A percentile compares a stretch with the other conserved stretches of the same genome.
Evolutionary conservation across 2,329 filamentous ascomycete species (phyloP).

Genomic region (Mycosphaerella arachidis): DNA sequence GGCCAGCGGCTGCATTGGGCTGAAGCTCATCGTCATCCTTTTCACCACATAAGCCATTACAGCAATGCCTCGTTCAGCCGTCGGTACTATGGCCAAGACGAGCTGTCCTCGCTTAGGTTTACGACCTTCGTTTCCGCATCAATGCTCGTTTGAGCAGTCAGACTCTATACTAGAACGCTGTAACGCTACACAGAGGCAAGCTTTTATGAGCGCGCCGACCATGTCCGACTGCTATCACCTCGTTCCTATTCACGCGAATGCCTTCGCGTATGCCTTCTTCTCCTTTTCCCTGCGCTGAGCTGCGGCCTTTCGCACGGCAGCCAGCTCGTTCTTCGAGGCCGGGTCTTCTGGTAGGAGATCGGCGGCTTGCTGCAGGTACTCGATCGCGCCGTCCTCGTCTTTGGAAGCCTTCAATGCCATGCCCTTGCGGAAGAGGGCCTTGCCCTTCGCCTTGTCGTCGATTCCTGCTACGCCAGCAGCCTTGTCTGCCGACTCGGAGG

Average conservation of each 20-base stretch:
- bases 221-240: background rate
- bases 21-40: constrained; percentile 9
- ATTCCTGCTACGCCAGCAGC: constrained; percentile 65
- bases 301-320: constrained; percentile 70
- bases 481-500: constrained; percentile 62
- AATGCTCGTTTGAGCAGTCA: background rate
- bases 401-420: constrained; percentile 70
- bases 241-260: constrained; percentile 58
- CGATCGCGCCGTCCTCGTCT: constrained; percentile 72
- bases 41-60: constrained; percentile 5
- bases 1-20: background rate
- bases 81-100: background rate
- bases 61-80: background rate
- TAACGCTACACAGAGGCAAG: background rate
- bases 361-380: constrained; percentile 41
- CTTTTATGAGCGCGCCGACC: background rate
- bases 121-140: background rate
- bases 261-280: constrained; percentile 88
- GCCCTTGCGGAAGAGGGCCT: constrained; percentile 81
- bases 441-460: constrained; percentile 74
- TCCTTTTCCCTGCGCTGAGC: constrained; percentile 75
- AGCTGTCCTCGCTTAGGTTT: background rate
- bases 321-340: constrained; percentile 69
- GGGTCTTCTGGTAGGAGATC: constrained; percentile 62
- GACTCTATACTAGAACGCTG: background rate